Conservation (phyloP, 129 eudicot species). For the Ambrosia artemisiifolia region DNA sequence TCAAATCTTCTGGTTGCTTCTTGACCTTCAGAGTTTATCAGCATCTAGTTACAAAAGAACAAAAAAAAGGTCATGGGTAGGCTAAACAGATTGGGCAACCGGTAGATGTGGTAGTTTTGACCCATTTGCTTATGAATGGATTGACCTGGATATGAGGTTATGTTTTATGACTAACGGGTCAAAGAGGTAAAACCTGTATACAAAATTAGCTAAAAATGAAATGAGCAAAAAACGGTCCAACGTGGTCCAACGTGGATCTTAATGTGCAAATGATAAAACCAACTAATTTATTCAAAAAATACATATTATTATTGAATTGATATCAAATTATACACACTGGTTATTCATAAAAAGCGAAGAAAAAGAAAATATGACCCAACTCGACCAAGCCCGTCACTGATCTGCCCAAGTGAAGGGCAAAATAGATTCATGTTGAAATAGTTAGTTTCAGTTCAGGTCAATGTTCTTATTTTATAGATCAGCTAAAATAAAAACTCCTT, state of each 20-base stretch:
- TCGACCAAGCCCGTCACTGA: not conserved
- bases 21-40: slow-evolving; percentile 79
- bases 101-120: not conserved
- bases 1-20: slow-evolving; percentile 80
- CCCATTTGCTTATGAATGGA: not conserved
- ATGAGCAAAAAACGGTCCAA: not conserved
- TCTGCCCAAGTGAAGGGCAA: not conserved
- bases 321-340: too few relatives aligned
- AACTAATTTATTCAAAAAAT: not conserved
- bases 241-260: not conserved
- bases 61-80: not conserved
- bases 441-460: not conserved
- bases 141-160: not conserved
- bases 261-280: not conserved
- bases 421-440: not conserved
- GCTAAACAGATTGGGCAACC: not conserved
- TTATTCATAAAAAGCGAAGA: not conserved
- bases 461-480: too few relatives aligned
- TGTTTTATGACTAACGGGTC: not conserved
- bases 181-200: not conserved
- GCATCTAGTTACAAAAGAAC: slow-evolving; percentile 19
- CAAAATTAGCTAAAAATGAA: not conserved
- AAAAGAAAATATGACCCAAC: not conserved
- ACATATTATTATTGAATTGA: not conserved
- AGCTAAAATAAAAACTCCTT: too few relatives aligned